Base-by-base conservation (phyloP, 768 basidiomycete species). In the Lentinula aciculospora region DNA sequence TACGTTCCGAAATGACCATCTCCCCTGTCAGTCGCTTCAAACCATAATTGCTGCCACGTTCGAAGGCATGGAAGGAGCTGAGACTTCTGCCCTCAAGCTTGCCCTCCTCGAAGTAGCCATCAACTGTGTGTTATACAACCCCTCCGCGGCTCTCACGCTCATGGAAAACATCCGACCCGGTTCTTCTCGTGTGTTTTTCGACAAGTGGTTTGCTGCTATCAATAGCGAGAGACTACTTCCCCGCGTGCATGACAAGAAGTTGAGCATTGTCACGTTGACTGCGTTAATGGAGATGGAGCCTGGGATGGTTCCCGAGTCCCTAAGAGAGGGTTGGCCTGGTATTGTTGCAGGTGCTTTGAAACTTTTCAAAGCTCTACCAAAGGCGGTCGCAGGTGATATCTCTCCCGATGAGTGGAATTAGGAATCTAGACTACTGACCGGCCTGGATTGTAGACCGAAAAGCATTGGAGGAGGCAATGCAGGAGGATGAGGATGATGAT, bases 171-270 rank as follows among this genome's bases (percentile, higher is more conserved):
- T 76, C 64, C 76, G 75, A 25, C 71, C 84, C 0, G 85, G 84
- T n/a, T 74, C 78, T 36, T 80, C 88, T 0, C 83, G 86, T 36
- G 66, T 70, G n/a, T 92, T 95, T 77, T 93, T 95, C 67, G 83
- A 91, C 66, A 80, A 75, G 61, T 95, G 92, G 92, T 94, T 94
- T 67, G 79, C 71, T 10, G 82, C 83, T 10, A 88, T 93, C 70
- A 84, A 84, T 58, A 76, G 77, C 31, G 74, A 69, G 25, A 79
- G 77, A 48, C 36, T n/a, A 13, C 78, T 94, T 34, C 89, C 91
- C 12, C 83, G 92, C 19, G 92, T 96, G 44, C 92, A 96, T 67
- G 92, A 95, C 72, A 93, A 94, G 80, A 92, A 88, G 71, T 74
- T 95, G 58, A 83, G 81, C 63, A 82, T 94, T 57, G 68, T 90